Evolutionary conservation across 768 basidiomycete species (phyloP), one percentile per base, ranked within the genome.

Genomic region (Mycena metata): DNA sequence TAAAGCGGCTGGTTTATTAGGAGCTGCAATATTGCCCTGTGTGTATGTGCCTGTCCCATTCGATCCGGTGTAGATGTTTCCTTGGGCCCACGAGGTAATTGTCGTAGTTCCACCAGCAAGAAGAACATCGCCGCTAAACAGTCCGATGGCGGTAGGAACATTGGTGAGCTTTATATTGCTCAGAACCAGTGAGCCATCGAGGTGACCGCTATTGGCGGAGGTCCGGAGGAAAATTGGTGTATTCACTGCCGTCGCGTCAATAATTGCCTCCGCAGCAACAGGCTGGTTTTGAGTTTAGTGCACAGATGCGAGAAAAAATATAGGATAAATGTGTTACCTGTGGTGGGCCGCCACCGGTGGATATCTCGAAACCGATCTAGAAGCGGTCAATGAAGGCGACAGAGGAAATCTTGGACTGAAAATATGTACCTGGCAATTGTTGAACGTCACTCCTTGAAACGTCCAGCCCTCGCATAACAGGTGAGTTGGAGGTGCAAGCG

Each of bases 31-130:
- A 41, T 76, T 72, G 11, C 82, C 86, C 77, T 92, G 86, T 9
- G 80, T 81, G 75, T 86, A 94, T 9, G 55, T 76, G 5, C 81
- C 80, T 2, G 72, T 66, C 6, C 81, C 70, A 62, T 80, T 81
- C 11, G 84, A 80, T 24, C 92, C 91, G 3, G 78, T 80, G 76
- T 85, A 94, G 26, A 91, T 82, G 66, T 94, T 92, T 42, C 93
- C 93, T 78, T 94, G 92, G 1, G 83, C 91, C 93, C 93, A 94
- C 17, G 89, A 86, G 0, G 80, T 73, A 71, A 92, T 90, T 0
- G 85, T 87, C 33, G 73, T 87, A 5, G 86, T 87, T 24, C 89
- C 89, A 21, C 92, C 92, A 30, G 78, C 75, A 24, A 92, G 85
- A 13, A 91, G 83, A 10, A 82, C 82, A 13, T 76, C 76, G 8